phyloP scores from a whole-genome alignment of 208 protist species.

The Leishmania major region DNA sequence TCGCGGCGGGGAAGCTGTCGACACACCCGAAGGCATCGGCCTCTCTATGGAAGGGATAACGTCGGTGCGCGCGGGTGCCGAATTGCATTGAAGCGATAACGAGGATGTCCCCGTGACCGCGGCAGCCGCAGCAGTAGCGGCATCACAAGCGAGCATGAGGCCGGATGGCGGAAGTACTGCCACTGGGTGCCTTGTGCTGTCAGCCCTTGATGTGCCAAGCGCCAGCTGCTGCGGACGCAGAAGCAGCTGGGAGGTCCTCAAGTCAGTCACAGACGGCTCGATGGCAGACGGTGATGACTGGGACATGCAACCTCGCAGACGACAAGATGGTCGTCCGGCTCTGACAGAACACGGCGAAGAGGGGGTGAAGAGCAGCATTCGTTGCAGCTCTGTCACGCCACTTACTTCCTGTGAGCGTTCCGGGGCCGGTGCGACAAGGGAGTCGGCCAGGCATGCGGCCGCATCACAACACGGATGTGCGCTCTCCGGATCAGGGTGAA shows the following conservation, averaged over 20 bases:
- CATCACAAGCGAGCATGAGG: neutral
- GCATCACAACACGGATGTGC: neutral
- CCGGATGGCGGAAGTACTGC: neutral
- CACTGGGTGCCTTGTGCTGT: too few relatives aligned
- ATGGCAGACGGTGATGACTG: neutral
- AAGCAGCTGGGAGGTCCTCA: neutral
- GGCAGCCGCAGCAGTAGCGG: neutral
- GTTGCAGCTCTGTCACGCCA: neutral
- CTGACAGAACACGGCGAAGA: neutral
- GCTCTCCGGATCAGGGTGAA: neutral
- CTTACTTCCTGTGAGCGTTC: neutral
- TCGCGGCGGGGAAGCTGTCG: neutral
- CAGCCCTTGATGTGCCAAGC: neutral
- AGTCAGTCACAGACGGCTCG: neutral
- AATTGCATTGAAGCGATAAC: neutral
- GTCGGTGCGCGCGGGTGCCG: neutral
- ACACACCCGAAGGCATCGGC: neutral
- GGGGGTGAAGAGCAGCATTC: conserved; percentile 1
- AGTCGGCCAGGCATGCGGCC: neutral
- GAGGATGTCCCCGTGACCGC: neutral
- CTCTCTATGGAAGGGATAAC: neutral
- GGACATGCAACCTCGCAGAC: neutral
- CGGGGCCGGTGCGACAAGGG: neutral
- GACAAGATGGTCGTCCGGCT: neutral
- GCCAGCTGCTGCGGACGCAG: neutral